Conservation (phyloP, 2,329 filamentous ascomycete genomes). For the Aureobasidium sp. region DNA sequence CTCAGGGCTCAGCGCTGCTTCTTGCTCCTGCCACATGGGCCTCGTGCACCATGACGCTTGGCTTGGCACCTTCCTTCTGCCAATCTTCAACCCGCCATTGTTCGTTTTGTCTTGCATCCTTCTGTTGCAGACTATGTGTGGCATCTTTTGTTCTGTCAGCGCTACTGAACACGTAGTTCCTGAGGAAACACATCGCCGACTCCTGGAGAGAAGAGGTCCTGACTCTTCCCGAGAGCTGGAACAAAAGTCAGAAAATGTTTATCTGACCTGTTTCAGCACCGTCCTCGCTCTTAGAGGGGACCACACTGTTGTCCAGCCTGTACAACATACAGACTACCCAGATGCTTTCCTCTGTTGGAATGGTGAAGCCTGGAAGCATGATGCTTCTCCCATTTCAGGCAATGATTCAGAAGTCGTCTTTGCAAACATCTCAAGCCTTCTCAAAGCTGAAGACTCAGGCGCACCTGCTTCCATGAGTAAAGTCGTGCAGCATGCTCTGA, state of each 20-base stretch:
- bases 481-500: constrained; percentile 11
- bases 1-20: too few relatives aligned
- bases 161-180: constrained; percentile 18
- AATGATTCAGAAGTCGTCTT: constrained; percentile 75
- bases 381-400: constrained; percentile 48
- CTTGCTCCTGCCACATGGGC: background rate
- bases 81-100: background rate
- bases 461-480: background rate
- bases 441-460: constrained; percentile 15
- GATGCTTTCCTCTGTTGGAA: constrained; percentile 87
- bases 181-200: constrained; percentile 14
- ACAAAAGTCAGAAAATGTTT: background rate
- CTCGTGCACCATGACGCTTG: background rate
- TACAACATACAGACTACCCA: constrained; percentile 44
- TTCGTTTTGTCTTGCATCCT: background rate
- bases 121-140: constrained; percentile 22
- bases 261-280: constrained; percentile 64
- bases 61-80: background rate
- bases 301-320: constrained; percentile 62
- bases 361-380: constrained; percentile 83
- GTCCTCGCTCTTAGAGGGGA: constrained; percentile 84
- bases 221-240: constrained; percentile 17
- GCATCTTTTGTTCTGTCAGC: constrained; percentile 27
- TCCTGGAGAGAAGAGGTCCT: constrained; percentile 23
- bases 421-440: constrained; percentile 36